phyloP scores from a whole-genome alignment of 2,329 filamentous ascomycete genomes.

The Ophiostoma quercus region DNA sequence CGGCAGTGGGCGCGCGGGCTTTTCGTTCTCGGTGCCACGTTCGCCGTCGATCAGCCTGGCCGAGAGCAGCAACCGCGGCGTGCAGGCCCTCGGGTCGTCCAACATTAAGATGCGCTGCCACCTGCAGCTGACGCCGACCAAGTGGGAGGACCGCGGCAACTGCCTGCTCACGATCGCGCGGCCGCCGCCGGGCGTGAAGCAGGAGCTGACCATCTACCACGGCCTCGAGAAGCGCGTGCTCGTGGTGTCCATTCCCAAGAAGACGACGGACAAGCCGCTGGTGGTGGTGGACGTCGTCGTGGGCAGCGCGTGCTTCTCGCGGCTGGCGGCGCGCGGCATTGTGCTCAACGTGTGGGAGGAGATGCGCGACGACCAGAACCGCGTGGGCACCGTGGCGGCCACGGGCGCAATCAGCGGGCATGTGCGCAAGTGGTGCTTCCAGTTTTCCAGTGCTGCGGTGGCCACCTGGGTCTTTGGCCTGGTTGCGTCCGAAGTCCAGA shows the following conservation, averaged over 20 bases:
- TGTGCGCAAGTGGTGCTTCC: slow-evolving; percentile 61
- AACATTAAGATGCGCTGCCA: slow-evolving; percentile 86
- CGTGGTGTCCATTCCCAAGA: slow-evolving; percentile 65
- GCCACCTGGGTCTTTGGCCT: slow-evolving; percentile 53
- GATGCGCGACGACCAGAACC: slow-evolving; percentile 57
- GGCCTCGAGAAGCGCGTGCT: slow-evolving; percentile 80
- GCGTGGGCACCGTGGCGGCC: slow-evolving; percentile 48
- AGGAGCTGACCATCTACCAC: slow-evolving; percentile 55
- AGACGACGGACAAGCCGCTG: slow-evolving; percentile 50
- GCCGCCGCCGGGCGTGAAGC: slow-evolving; percentile 58
- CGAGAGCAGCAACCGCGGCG: slow-evolving; percentile 44
- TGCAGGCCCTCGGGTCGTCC: slow-evolving; percentile 59
- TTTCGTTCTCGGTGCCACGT: slow-evolving; percentile 41
- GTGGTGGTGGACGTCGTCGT: slow-evolving; percentile 78
- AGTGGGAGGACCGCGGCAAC: slow-evolving; percentile 89
- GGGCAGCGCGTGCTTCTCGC: slow-evolving; percentile 76
- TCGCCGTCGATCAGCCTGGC: slow-evolving; percentile 55
- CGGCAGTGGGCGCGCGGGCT: slow-evolving; percentile 28
- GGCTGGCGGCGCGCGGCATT: slow-evolving; percentile 78
- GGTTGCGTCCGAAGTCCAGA: slow-evolving; percentile 51
- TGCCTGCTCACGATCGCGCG: slow-evolving; percentile 77
- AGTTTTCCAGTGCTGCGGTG: slow-evolving; percentile 50
- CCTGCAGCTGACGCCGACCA: slow-evolving; percentile 65
- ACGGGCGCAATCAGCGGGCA: slow-evolving; percentile 49
- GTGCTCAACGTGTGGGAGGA: slow-evolving; percentile 86